A percentile compares a stretch with the other conserved stretches of the same genome.
These are phyloP conservation scores for Anacardium occidentale DNA, from an alignment of 345 rosid genomes.

Conservation along the genomic window DNA sequence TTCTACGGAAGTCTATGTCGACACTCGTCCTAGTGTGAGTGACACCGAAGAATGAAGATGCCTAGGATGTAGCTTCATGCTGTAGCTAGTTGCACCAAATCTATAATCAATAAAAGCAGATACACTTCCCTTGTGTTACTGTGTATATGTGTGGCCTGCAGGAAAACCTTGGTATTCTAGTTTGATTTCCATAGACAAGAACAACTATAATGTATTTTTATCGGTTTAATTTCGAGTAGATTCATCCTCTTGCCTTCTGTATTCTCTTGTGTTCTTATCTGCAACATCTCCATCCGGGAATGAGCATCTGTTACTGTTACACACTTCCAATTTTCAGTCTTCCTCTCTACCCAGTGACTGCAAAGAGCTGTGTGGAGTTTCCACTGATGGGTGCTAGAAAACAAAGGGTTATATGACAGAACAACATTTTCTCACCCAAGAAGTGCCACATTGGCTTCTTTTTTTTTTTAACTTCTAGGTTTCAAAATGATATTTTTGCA, in stretches of 20 bases:
- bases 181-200: neutral
- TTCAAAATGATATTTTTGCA: no score
- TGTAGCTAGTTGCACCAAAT: neutral
- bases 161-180: neutral
- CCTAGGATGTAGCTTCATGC: slow-evolving; percentile 13
- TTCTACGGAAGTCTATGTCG: slow-evolving; percentile 55
- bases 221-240: neutral
- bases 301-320: neutral
- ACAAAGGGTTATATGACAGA: no score
- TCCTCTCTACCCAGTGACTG: neutral
- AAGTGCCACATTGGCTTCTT: no score
- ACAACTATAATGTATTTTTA: neutral
- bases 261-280: neutral
- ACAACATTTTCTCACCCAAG: no score
- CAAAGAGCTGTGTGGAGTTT: no score
- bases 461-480: no score
- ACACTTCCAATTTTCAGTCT: neutral
- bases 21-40: slow-evolving; percentile 53
- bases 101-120: slow-evolving; percentile 1
- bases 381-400: no score
- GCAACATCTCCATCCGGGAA: neutral
- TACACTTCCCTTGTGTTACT: slow-evolving; percentile 1
- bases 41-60: slow-evolving; percentile 50
- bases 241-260: neutral
- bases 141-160: neutral